Base-by-base conservation (phyloP, 805 yeast genomes). In the Brettanomyces sp. region DNA sequence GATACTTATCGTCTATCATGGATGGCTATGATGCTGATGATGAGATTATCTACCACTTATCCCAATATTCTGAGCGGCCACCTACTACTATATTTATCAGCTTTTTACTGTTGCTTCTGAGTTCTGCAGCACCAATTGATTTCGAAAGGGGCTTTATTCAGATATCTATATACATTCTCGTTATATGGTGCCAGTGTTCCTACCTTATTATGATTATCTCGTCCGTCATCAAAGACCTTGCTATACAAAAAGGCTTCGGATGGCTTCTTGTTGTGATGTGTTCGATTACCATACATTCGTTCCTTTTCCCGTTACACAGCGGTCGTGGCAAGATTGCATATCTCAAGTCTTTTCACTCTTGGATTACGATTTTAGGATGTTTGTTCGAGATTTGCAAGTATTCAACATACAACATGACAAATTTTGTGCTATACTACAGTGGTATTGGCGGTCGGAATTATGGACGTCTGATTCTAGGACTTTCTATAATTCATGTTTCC, bases 331-430 rank as follows among this genome's bases (percentile, higher is more conserved):
- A 9, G 5, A 22, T 30, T 21, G 30, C 22, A 6, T 36, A 33
- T 25, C 14, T 53, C 4, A 40, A 42, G 22, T 43, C 44, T 33
- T 50, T 47, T 39, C 58, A 55, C 30, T 48, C 49, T 7, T 53
- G 54, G 55, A 39, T 53, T 18, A 50, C 54, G 1, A 49, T 51
- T 3, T 45, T 53, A 39, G 58, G 58, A 9, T 55, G 58, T 44
- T 45, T 55, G 12, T 52, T 55, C 41, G 58, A 55, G 45, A 36
- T 53, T 34, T 55, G 56, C 45, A 51, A 47, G 35, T 55, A 55
- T 39, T 55, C 58, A 4, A 55, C 58, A n/a, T 43, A 45, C 39
- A 47, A 44, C 37, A 43, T 53, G 47, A 46, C 40, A 40, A 50
- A 46, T 18, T 43, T 18, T 42, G 50, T 55, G 52, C n/a, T 42